Conservation (phyloP, 2,329 filamentous ascomycete species). For the Curvularia spicifera region DNA sequence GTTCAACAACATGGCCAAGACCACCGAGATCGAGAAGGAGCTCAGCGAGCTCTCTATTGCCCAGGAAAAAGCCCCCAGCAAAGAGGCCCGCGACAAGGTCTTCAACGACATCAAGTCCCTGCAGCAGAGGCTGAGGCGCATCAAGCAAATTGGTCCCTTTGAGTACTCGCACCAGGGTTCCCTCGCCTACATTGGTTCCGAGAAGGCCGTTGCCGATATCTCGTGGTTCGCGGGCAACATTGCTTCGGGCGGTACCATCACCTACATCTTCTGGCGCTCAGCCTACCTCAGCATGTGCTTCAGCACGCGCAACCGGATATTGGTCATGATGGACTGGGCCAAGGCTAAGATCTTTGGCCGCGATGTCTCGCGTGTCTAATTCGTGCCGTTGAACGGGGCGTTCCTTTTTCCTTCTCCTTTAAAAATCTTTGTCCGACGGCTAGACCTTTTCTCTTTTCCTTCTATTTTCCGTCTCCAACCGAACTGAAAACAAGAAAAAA, state of each 20-base stretch:
- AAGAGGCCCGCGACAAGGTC: constrained; percentile 63
- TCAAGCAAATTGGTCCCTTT: constrained; percentile 97
- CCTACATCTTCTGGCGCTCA: constrained; percentile 97
- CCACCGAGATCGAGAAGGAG: constrained; percentile 78
- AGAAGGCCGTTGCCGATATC: constrained; percentile 97
- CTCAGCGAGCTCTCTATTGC: constrained; percentile 70
- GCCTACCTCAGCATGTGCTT: constrained; percentile 99
- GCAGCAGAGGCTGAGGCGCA: constrained; percentile 84
- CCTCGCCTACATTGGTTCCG: constrained; percentile 96
- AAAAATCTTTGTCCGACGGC: not conserved
- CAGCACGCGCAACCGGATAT: constrained; percentile 93
- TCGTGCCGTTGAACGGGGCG: not conserved
- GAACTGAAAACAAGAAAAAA: constrained; percentile 2
- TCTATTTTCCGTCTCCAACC: not conserved
- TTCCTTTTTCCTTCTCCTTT: not conserved
- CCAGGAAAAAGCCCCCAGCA: constrained; percentile 70
- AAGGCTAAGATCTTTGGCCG: constrained; percentile 97
- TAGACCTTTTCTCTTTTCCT: not conserved
- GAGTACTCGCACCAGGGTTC: constrained; percentile 98
- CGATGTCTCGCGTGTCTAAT: constrained; percentile 79
- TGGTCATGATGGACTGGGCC: constrained; percentile 93
- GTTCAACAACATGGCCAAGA: constrained; percentile 99
- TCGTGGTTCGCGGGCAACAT: constrained; percentile 97
- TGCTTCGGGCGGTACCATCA: constrained; percentile 89
- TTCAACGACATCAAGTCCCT: constrained; percentile 81